Percentiles rank a stretch among this genome's conserved stretches.
These are phyloP conservation scores for Fusarium avenaceum DNA, from an alignment of 2,329 filamentous ascomycete genomes.

Conservation along the genomic window DNA sequence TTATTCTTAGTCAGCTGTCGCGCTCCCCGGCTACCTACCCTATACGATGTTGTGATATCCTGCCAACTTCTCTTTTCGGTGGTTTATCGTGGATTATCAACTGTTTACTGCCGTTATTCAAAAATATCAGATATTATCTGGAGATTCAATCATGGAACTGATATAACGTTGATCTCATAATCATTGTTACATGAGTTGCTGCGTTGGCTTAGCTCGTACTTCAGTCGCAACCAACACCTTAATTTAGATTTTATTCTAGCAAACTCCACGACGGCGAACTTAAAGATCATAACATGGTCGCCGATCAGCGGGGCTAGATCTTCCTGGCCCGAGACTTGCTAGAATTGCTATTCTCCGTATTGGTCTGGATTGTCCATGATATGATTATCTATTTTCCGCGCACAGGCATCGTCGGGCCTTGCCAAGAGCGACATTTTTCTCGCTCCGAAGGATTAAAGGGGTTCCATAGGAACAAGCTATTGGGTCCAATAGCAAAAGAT, in stretches of 20 bases:
- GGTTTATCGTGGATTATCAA: background rate
- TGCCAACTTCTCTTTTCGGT: background rate
- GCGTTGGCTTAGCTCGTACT: background rate
- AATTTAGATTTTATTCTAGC: too few species aligned
- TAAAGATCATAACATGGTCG: background rate
- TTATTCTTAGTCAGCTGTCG: constrained; percentile 10
- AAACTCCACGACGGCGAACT: background rate
- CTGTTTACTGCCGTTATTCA: background rate
- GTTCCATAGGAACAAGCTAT: background rate
- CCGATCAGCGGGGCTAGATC: constrained; percentile 21
- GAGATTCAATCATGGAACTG: background rate
- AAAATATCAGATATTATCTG: background rate
- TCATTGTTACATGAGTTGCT: background rate
- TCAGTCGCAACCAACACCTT: background rate
- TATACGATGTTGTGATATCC: constrained; percentile 3
- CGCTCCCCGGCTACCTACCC: constrained; percentile 31
- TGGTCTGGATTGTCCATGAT: constrained; percentile 18
- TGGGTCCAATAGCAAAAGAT: constrained; percentile 2
- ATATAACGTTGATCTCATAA: background rate
- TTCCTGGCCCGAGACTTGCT: background rate
- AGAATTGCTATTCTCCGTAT: background rate
- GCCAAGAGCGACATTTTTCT: constrained; percentile 7
- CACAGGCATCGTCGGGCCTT: constrained; percentile 13
- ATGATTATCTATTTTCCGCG: constrained; percentile 8
- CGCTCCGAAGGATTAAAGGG: background rate